Evolutionary conservation across 371 early-diverging fungal species (phyloP), one percentile per base, ranked within the genome.

Genomic region (Apophysomyces trapeziformis): DNA sequence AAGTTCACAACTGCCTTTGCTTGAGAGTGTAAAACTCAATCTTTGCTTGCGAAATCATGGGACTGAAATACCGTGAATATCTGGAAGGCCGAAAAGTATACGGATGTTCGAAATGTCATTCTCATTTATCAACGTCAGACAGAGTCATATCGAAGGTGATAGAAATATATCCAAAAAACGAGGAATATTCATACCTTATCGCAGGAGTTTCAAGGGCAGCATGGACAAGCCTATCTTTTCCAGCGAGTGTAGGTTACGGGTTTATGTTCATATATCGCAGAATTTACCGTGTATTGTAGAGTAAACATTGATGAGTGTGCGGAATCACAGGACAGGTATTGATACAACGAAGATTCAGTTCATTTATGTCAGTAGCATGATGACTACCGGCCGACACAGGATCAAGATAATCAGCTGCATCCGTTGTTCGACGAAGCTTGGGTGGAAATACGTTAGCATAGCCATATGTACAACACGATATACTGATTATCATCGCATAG

Each of bases 361-460:
- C 39, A 43, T 21, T 16, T 16, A 61, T 32, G 38, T 56, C 35
- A 36, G 41, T 18, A 78, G 90, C 14, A 67, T 59, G 12, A 88
- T 93, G 87, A 90, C 89, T 47, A 93, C 93, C 2, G 93, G 93
- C 1, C 66, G 88, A 36, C 93, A 93, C 64, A 82, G 83, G 7
- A 92, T 92, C 7, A 71, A 81, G 14, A 88, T 90, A 63, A 85
- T 93, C 38, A 64, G 63, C 39, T 91, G 91, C 70, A 64, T 69
- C 13, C 67, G 73, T 18, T 91, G 92, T 62, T 66, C 74, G 18
- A 68, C 73, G n/a, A 73, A 84, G 12, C 79, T 92, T 14, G 92
- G 92, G 3, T 92, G 90, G 90, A 86, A 85, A 75, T 90, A 91
- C 73, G 89, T 87, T 75, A 73, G 83, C 54, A 38, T 4, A 6